Conservation (phyloP, 106 monocot species). For the Acanthochlamys bracteata region DNA sequence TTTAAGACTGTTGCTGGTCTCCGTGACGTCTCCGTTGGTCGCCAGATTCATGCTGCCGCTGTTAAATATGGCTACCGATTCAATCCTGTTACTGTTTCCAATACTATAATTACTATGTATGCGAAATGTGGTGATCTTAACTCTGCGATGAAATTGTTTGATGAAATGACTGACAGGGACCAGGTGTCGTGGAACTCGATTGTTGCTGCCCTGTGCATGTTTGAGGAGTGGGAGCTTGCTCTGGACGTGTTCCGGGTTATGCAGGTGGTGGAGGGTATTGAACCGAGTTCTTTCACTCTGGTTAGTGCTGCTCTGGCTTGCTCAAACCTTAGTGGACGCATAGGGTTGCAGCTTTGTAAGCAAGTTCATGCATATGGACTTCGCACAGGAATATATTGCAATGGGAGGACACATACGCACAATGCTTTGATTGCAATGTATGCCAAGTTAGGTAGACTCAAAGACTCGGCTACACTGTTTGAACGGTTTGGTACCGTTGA, state of each 20-base stretch:
- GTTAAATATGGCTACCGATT: slow-evolving; percentile 42
- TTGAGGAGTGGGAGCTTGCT: slow-evolving; percentile 48
- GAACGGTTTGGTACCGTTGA: slow-evolving; percentile 28
- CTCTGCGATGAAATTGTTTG: slow-evolving; percentile 47
- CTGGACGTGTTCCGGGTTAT: slow-evolving; percentile 42
- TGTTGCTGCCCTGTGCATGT: slow-evolving; percentile 55
- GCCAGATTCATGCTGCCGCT: slow-evolving; percentile 63
- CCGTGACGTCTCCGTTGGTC: slow-evolving; percentile 25
- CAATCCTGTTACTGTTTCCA: slow-evolving; percentile 40
- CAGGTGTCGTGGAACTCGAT: slow-evolving; percentile 75
- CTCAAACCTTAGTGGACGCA: slow-evolving; percentile 26
- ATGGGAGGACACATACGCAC: slow-evolving; percentile 40
- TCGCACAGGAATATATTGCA: slow-evolving; percentile 38
- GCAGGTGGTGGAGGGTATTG: slow-evolving; percentile 22
- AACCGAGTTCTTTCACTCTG: slow-evolving; percentile 67
- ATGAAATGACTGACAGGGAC: slow-evolving; percentile 29
- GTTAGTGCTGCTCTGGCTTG: slow-evolving; percentile 53
- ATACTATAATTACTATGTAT: slow-evolving; percentile 61
- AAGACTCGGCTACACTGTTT: slow-evolving; percentile 49
- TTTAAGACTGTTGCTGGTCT: slow-evolving; percentile 57
- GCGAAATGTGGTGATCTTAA: slow-evolving; percentile 35
- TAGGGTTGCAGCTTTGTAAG: slow-evolving; percentile 46
- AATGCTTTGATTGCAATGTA: slow-evolving; percentile 78
- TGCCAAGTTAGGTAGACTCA: slow-evolving; percentile 54
- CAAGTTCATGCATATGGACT: slow-evolving; percentile 56